phyloP scores from a whole-genome alignment of 73 alveolate genomes.

The Uronychia setigera region DNA sequence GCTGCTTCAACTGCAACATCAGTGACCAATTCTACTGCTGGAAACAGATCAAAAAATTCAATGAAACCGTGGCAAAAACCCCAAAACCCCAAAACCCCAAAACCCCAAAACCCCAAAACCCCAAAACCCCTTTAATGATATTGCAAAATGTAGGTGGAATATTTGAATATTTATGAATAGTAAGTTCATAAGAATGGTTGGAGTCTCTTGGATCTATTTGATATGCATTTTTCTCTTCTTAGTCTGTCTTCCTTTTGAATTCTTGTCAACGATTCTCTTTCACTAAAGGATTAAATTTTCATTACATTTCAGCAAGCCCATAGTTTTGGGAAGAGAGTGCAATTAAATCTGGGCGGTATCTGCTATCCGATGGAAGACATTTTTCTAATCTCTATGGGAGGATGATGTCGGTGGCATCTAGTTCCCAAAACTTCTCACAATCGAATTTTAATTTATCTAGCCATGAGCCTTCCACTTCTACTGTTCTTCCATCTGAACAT shows the following conservation, averaged over 20 bases:
- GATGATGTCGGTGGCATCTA: slow-evolving; percentile 40
- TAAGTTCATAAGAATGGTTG: too few species aligned
- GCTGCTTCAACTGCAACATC: too few species aligned
- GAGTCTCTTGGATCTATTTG: too few species aligned
- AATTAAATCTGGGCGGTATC: slow-evolving; percentile 51
- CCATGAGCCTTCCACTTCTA: slow-evolving; percentile 57
- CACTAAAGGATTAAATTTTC: not conserved
- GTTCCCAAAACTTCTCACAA: slow-evolving; percentile 36
- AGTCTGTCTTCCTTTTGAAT: not conserved
- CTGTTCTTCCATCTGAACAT: not conserved
- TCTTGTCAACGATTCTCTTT: not conserved
- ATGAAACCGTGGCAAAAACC: too few species aligned
- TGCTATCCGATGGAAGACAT: slow-evolving; percentile 57
- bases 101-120: too few species aligned
- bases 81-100: too few species aligned
- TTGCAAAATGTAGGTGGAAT: too few species aligned
- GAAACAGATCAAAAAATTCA: too few species aligned
- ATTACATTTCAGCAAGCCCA: slow-evolving; percentile 1
- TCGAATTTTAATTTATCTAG: slow-evolving; percentile 29
- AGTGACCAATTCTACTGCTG: too few species aligned
- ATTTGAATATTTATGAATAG: too few species aligned
- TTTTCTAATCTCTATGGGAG: slow-evolving; percentile 29
- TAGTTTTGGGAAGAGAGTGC: slow-evolving; percentile 15
- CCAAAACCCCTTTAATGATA: too few species aligned
- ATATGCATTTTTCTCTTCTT: not conserved